Evolutionary conservation across 2,329 filamentous ascomycete species (phyloP).

Genomic region (Pseudopyricularia cyperi): DNA sequence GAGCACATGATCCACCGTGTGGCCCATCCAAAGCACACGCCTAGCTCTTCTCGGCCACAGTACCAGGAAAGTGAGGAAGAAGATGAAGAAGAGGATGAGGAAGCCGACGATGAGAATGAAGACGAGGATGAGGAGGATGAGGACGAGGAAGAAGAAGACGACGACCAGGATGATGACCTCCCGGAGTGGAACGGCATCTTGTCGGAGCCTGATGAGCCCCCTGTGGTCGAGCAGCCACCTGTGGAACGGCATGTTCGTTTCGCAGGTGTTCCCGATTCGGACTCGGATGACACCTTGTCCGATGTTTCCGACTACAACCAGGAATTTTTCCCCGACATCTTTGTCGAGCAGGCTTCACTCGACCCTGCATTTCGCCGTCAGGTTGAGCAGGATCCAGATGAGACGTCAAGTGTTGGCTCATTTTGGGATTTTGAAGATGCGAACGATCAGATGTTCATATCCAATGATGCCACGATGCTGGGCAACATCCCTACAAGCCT

Average conservation of each 20-base stretch:
- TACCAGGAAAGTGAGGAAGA: constrained; percentile 20
- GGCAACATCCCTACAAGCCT: not conserved
- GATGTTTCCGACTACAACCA: constrained; percentile 49
- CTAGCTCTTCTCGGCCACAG: constrained; percentile 38
- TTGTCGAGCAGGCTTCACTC: constrained; percentile 60
- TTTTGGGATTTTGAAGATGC: constrained; percentile 50
- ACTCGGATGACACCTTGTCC: constrained; percentile 44
- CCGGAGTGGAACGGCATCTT: constrained; percentile 28
- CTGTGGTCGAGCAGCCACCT: constrained; percentile 8
- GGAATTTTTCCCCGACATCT: constrained; percentile 65
- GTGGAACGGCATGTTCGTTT: constrained; percentile 60
- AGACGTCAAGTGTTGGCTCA: constrained; percentile 42
- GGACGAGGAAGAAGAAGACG: constrained; percentile 22
- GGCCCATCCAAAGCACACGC: constrained; percentile 20
- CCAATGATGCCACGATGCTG: not conserved
- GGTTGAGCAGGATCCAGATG: constrained; percentile 54
- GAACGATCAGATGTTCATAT: constrained; percentile 11
- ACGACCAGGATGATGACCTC: constrained; percentile 27
- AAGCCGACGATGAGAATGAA: constrained; percentile 23
- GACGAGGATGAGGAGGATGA: constrained; percentile 24
- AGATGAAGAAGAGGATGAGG: constrained; percentile 23
- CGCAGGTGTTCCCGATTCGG: constrained; percentile 50
- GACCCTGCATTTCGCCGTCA: constrained; percentile 61
- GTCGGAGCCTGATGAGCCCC: constrained; percentile 20
- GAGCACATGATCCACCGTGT: constrained; percentile 49